A percentile compares a stretch with the other conserved stretches of the same genome.
Evolutionary conservation across 2,329 filamentous ascomycete species (phyloP).

Genomic region (Calonectria ilicicola): DNA sequence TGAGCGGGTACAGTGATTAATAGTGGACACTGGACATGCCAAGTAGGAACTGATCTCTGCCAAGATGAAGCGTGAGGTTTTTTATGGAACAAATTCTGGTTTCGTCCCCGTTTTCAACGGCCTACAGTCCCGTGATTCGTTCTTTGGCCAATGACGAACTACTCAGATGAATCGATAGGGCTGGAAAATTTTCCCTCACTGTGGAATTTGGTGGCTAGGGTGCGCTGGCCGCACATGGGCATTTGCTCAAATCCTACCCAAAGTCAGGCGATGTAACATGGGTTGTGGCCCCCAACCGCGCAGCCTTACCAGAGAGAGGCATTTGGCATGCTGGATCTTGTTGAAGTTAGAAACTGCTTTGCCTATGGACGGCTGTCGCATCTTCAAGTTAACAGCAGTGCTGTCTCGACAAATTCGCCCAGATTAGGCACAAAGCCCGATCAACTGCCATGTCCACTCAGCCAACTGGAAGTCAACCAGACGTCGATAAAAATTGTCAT

Average conservation of each 20-base stretch:
- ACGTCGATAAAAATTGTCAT: background rate
- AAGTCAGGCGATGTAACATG: background rate
- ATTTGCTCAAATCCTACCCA: background rate
- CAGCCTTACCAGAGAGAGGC: background rate
- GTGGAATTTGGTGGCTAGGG: too few relatives aligned
- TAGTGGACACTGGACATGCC: too few relatives aligned
- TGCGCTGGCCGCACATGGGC: background rate
- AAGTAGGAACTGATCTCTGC: too few relatives aligned
- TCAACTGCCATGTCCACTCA: too few relatives aligned
- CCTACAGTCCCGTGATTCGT: background rate
- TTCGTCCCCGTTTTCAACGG: too few relatives aligned
- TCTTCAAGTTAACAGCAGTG: too few relatives aligned
- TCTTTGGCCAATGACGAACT: background rate
- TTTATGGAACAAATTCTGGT: too few relatives aligned
- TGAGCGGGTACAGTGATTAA: too few relatives aligned
- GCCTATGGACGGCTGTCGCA: background rate
- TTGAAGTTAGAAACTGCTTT: background rate
- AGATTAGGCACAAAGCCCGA: too few relatives aligned
- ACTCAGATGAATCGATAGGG: background rate
- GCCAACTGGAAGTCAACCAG: background rate
- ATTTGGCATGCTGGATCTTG: too few relatives aligned
- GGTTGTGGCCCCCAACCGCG: background rate
- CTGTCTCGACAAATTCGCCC: too few relatives aligned
- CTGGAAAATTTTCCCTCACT: background rate
- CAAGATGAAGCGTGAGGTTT: too few relatives aligned